Evolutionary conservation across 805 yeast species (phyloP).

Genomic region (Candida xiaguanensis): DNA sequence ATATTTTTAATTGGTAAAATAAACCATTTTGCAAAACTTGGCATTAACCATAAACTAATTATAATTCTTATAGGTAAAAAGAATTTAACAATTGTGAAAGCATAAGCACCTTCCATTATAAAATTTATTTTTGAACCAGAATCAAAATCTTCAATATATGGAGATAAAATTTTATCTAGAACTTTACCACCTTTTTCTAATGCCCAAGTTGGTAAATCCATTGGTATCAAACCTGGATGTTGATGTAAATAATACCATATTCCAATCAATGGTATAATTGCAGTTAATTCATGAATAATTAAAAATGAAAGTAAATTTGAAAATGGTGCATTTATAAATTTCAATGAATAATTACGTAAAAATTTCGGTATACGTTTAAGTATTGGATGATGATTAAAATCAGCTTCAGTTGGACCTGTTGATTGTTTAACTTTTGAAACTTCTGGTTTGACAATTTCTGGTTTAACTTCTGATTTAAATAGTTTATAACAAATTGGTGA

Average conservation of each 20-base stretch:
- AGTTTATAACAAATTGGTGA: neutral
- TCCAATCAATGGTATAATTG: conserved; percentile 65
- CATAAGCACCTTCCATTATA: conserved; percentile 69
- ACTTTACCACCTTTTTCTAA: conserved; percentile 55
- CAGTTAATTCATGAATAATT: conserved; percentile 70
- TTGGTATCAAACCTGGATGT: conserved; percentile 46
- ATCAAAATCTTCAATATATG: conserved; percentile 26
- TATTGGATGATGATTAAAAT: conserved; percentile 15
- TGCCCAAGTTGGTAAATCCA: conserved; percentile 57
- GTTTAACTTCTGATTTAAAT: neutral
- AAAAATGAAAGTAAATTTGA: conserved; percentile 62
- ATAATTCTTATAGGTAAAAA: conserved; percentile 52
- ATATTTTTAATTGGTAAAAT: conserved; percentile 43
- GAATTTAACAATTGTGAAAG: conserved; percentile 66
- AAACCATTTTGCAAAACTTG: conserved; percentile 51
- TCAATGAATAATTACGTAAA: conserved; percentile 47
- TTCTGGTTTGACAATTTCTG: neutral
- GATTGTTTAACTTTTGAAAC: no score
- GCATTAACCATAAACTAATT: conserved; percentile 50
- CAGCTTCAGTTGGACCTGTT: conserved; percentile 3
- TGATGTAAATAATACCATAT: conserved; percentile 66
- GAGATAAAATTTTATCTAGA: conserved; percentile 49
- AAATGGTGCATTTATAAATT: conserved; percentile 53
- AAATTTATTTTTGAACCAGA: conserved; percentile 51
- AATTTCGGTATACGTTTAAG: conserved; percentile 44